A percentile compares a stretch with the other conserved stretches of the same genome.
phyloP scores from a whole-genome alignment of 345 rosid species.

The Lepidium aucheri region DNA sequence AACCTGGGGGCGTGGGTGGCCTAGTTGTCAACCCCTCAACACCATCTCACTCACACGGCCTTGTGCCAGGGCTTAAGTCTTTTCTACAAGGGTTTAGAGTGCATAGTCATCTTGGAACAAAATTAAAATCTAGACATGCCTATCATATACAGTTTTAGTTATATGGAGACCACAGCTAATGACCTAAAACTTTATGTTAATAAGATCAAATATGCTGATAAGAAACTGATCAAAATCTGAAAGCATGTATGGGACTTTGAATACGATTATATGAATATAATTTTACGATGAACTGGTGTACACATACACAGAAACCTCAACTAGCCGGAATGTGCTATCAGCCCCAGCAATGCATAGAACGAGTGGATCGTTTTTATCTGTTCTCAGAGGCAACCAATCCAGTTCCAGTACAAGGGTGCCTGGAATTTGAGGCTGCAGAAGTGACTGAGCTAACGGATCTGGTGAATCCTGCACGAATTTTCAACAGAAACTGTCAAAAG shows the following conservation, averaged over 20 bases:
- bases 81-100: not conserved
- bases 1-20: conserved; percentile 1
- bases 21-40: not conserved
- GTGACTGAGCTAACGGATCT: conserved; percentile 94
- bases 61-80: not conserved
- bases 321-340: conserved; percentile 90
- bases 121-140: not conserved
- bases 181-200: conserved; percentile 1
- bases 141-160: conserved; percentile 5
- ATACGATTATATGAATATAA: not conserved
- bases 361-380: conserved; percentile 72
- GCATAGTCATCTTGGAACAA: not conserved
- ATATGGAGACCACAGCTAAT: not conserved
- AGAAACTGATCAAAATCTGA: conserved; percentile 4
- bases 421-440: conserved; percentile 89
- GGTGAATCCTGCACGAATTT: conserved; percentile 70
- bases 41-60: not conserved
- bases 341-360: conserved; percentile 94
- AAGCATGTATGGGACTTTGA: not conserved
- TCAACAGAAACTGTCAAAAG: conserved; percentile 11
- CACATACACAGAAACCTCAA: conserved; percentile 77
- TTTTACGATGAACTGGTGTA: conserved; percentile 6
- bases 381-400: conserved; percentile 87
- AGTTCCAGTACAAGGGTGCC: conserved; percentile 96
- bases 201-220: not conserved